These are phyloP conservation scores for Berberis vulgaris DNA, from an alignment of 164 flowering plant genomes.

Conservation along the genomic window DNA sequence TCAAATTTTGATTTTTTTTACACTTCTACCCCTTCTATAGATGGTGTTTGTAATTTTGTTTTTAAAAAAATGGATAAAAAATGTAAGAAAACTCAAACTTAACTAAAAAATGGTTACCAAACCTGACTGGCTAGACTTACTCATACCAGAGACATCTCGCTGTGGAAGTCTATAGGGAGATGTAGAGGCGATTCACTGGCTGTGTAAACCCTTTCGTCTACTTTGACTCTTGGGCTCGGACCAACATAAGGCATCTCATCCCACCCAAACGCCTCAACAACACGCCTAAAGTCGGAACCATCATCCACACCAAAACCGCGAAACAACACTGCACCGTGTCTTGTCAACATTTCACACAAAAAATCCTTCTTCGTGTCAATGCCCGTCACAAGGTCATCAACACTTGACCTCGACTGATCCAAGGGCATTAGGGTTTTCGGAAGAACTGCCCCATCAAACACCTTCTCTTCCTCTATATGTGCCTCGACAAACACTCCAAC, in stretches of 20 bases:
- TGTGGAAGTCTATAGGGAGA: not conserved
- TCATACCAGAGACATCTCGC: not conserved
- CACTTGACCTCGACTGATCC: not conserved
- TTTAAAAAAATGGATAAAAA: too few species aligned
- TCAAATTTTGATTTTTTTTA: too few species aligned
- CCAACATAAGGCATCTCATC: not conserved
- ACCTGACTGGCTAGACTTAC: not conserved
- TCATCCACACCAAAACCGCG: not conserved
- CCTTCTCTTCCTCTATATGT: not conserved
- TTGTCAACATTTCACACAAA: not conserved
- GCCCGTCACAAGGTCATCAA: not conserved
- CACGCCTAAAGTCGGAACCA: not conserved
- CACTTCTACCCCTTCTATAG: too few species aligned
- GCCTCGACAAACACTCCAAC: not conserved
- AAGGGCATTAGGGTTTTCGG: not conserved
- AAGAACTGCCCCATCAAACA: not conserved
- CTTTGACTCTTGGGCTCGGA: not conserved
- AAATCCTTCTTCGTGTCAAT: not conserved
- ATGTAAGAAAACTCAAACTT: too few species aligned
- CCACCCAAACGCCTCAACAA: conserved; percentile 2
- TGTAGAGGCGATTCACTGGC: not conserved
- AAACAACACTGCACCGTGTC: not conserved
- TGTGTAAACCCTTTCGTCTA: not conserved
- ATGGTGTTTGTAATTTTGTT: too few species aligned
- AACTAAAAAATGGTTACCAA: too few species aligned